Base-by-base conservation (phyloP, 306 rosid genomes). In the Elaeagnus macrophylla region DNA sequence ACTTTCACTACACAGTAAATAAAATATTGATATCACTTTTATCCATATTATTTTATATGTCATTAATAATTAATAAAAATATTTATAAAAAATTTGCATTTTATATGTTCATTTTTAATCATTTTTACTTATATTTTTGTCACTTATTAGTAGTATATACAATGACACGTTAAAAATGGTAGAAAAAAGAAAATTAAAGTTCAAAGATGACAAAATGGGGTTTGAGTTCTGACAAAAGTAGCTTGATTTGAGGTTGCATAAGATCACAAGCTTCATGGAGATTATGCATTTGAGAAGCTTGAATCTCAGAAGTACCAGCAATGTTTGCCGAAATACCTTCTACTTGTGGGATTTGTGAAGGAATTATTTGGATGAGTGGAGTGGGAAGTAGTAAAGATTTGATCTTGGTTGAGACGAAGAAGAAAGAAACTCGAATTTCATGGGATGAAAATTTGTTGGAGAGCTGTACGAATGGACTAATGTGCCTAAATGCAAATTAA, bases 391-490 rank as follows among this genome's bases (percentile, higher is more conserved):
- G 56, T 11, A 74, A 54, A 20, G 82, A 32, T 53, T 48, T 50
- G 67, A 76, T 67, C 46, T 52, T 69, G 5, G 72, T 62, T 8
- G 65, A 59, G 15, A 78, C 72, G 14, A 80, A 73, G 10, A 80
- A 57, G 61, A 80, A 80, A 3, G 82, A 69, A 51, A 80, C 40
- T 1, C 18, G 60, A 39, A 80, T 56, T 36, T 77, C 77, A n/a
- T 73, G 68, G 35, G 77, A 67, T 35, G 67, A 59, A n/a, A 80
- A 50, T 57, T 73, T 76, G 77, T 80, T 76, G 18, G 86, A 76
- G 9, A 80, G 59, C 49, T 76, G 80, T 12, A 70, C 72, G 48
- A n/a, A n/a, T n/a, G n/a, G n/a, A n/a, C n/a, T n/a, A n/a, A n/a
- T n/a, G n/a, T n/a, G n/a, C n/a, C n/a, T n/a, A n/a, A n/a, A n/a